phyloP scores from a whole-genome alignment of 2,329 filamentous ascomycete genomes.

The Cladosporium cucumerinum region DNA sequence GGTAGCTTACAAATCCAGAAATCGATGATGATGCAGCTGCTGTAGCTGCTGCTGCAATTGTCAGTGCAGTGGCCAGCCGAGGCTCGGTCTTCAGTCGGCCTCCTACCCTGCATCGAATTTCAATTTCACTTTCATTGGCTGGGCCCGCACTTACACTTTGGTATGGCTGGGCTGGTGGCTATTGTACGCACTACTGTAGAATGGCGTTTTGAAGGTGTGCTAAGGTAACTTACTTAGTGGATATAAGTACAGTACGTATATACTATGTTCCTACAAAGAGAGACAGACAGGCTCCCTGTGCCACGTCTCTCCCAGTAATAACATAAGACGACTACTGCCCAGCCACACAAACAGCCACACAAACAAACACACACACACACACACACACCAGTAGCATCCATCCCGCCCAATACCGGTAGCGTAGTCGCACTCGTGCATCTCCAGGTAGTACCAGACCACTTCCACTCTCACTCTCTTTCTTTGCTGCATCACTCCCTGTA shows the following conservation, averaged over 20 bases:
- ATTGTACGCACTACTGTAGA: not conserved
- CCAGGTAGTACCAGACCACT: not conserved
- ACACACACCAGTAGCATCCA: not conserved
- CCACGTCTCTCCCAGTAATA: not conserved
- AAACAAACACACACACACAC: too few relatives aligned
- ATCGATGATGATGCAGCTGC: slow-evolving; percentile 14
- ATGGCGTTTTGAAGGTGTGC: slow-evolving; percentile 8
- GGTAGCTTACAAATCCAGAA: slow-evolving; percentile 12
- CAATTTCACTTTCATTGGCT: not conserved
- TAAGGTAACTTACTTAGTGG: too few relatives aligned
- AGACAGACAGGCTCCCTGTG: not conserved
- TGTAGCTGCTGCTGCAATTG: not conserved
- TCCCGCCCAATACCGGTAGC: slow-evolving; percentile 1
- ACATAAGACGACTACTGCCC: not conserved
- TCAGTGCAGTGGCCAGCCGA: slow-evolving; percentile 1
- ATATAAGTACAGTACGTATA: too few relatives aligned
- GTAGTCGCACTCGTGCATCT: not conserved
- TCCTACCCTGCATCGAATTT: too few relatives aligned
- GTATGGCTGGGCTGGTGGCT: not conserved
- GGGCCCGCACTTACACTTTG: not conserved
- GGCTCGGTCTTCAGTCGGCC: not conserved
- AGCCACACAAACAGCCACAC: too few relatives aligned
- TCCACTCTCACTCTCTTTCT: not conserved
- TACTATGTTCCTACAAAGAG: slow-evolving; percentile 1
- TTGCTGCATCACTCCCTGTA: not conserved